A percentile compares a stretch with the other conserved stretches of the same genome.
Conservation (phyloP, 2,329 filamentous ascomycete species). For the Curvularia hawaiiensis region DNA sequence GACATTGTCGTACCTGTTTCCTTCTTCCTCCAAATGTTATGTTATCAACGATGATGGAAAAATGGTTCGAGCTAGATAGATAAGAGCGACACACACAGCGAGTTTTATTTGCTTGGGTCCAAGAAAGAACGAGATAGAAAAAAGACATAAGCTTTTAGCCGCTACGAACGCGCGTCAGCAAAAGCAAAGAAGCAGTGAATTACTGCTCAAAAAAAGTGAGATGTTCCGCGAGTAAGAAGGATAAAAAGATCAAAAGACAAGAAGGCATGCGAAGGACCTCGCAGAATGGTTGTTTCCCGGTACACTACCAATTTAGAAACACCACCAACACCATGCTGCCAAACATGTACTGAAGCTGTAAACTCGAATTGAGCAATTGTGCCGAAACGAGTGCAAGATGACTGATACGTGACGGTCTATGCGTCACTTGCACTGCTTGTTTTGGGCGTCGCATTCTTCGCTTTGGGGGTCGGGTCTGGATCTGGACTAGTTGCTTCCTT, state of each 20-base stretch:
- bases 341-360: conserved; percentile 14
- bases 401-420: conserved; percentile 1
- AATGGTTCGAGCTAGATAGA: conserved; percentile 2
- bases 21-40: not conserved
- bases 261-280: not conserved
- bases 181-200: not conserved
- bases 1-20: not conserved
- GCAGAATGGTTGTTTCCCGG: conserved; percentile 30
- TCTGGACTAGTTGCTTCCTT: conserved; percentile 42
- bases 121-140: not conserved
- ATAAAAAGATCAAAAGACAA: not conserved
- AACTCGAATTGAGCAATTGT: conserved; percentile 19
- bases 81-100: not conserved
- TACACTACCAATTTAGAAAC: conserved; percentile 43
- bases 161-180: not conserved
- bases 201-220: not conserved
- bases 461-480: conserved; percentile 49
- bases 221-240: not conserved
- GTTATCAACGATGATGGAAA: not conserved
- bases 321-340: conserved; percentile 45
- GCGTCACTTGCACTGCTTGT: conserved; percentile 4
- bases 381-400: not conserved
- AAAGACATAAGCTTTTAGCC: not conserved
- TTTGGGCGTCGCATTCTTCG: conserved; percentile 9
- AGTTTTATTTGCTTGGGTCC: not conserved